Evolutionary conservation across 2,329 filamentous ascomycete genomes (phyloP).

Genomic region (Diplodia seriata): DNA sequence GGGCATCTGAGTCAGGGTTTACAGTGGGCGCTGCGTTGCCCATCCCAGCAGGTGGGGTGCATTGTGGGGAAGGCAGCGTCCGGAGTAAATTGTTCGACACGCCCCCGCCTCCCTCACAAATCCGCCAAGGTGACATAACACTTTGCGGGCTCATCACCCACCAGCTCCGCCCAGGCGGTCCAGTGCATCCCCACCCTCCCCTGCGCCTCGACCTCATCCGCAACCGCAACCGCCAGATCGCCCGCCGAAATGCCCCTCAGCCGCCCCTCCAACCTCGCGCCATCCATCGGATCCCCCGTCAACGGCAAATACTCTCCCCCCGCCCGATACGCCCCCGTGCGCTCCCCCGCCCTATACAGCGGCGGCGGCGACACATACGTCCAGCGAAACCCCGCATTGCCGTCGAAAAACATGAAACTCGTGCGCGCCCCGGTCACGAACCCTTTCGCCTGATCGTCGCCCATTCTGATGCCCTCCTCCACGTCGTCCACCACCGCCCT

Average conservation of each 20-base stretch:
- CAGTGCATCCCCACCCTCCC: conserved; percentile 43
- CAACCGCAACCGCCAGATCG: conserved; percentile 47
- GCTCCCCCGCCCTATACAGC: conserved; percentile 44
- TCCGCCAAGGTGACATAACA: conserved; percentile 41
- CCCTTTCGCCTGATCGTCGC: conserved; percentile 40
- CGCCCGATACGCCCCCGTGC: conserved; percentile 45
- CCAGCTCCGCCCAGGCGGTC: conserved; percentile 43
- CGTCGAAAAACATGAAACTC: conserved; percentile 48
- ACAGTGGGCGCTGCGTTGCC: background rate
- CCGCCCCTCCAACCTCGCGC: conserved; percentile 41
- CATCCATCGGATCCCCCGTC: conserved; percentile 38
- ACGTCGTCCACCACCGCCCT: background rate
- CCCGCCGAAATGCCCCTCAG: conserved; percentile 45
- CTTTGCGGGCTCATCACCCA: conserved; percentile 40
- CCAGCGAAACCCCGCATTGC: conserved; percentile 45
- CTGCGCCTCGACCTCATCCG: conserved; percentile 44
- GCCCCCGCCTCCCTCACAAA: conserved; percentile 26
- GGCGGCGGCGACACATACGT: conserved; percentile 45
- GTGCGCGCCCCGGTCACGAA: conserved; percentile 46
- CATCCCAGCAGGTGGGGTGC: background rate
- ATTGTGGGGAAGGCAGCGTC: background rate
- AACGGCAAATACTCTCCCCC: conserved; percentile 45
- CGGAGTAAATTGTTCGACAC: background rate
- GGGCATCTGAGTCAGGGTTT: background rate
- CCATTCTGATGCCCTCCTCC: conserved; percentile 38